These are phyloP conservation scores for Skeletonema grethae DNA, from an alignment of 108 stramenopile species.

Conservation along the genomic window DNA sequence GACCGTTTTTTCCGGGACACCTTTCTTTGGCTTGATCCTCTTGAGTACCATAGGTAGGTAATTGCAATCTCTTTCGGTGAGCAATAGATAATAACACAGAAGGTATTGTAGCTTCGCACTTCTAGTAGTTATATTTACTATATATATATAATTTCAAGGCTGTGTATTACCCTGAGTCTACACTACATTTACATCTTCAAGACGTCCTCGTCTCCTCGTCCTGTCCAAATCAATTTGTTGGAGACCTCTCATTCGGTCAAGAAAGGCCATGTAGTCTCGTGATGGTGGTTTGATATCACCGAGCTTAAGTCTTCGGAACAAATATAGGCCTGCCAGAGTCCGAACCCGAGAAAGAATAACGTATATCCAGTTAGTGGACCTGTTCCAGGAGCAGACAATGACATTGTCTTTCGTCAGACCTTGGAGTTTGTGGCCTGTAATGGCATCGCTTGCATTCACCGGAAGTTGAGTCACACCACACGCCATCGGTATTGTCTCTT, in stretches of 20 bases:
- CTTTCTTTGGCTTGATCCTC: too few relatives aligned
- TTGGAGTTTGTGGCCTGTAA: slow-evolving; percentile 29
- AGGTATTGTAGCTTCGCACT: too few relatives aligned
- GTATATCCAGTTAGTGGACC: slow-evolving; percentile 33
- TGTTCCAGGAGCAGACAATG: slow-evolving; percentile 25
- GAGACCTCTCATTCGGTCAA: neutral
- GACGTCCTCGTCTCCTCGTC: too few relatives aligned
- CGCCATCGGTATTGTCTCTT: neutral
- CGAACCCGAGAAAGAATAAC: slow-evolving; percentile 29
- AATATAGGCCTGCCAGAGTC: slow-evolving; percentile 12
- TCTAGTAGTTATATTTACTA: too few relatives aligned
- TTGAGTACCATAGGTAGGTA: too few relatives aligned
- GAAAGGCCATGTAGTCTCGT: neutral
- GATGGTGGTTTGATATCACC: neutral
- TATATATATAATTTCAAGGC: too few relatives aligned
- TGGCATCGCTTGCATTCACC: slow-evolving; percentile 17
- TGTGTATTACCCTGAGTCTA: too few relatives aligned
- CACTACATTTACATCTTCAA: too few relatives aligned
- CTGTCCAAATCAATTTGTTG: neutral
- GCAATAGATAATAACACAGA: too few relatives aligned
- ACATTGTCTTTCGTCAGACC: slow-evolving; percentile 33
- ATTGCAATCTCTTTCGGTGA: too few relatives aligned
- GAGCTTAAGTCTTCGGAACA: neutral
- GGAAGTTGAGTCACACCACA: slow-evolving; percentile 9
- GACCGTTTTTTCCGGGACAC: too few relatives aligned